Base-by-base conservation (phyloP, 2,329 filamentous ascomycete genomes). In the Leptographium radiaticola region DNA sequence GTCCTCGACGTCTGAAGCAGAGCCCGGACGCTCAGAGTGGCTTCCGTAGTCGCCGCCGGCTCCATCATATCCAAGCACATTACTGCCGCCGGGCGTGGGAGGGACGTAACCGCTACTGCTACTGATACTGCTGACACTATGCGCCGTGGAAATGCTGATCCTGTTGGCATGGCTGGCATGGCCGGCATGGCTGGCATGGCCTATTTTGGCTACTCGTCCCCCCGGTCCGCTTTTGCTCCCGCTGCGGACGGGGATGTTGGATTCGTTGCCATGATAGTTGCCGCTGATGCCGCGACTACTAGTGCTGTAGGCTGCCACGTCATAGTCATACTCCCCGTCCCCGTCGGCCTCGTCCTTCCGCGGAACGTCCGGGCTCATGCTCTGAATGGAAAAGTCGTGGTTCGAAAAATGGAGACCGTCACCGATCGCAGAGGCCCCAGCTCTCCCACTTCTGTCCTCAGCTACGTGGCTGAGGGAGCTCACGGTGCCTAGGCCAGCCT, bases 321-420 rank as follows among this genome's bases (percentile, higher is more conserved):
- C 57, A 43, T 56, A 59, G 4, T 58, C 59, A 33, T 59, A 59
- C 12, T 57, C 54, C 1, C 53, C 56, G 6, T 57, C 57, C 3
- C 53, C 55, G 6, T 57, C 57, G 2, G 51, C 52, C 1, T 57
- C 57, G 1, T 53, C 53, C 9, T 38, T 46, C 3, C 36, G 38
- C 10, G 55, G 53, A 13, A 53, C 52, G 9, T 51, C 55, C 2
- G 55, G 36, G n/a, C 18, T 47, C 51, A 56, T 52, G 25, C 33
- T 33, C 1, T 53, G 53, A 4, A 48, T 50, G 18, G 48, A 18
- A 33, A 52, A 52, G 30, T 31, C 39, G 7, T 42, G 38, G 30
- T 6, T 6, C 31, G 25, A 2, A 38, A 38, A 33, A 11, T 38
- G 38, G 16, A 39, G 48, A 7, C 20, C 16, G 13, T 15, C 12